Evolutionary conservation across 768 basidiomycete genomes (phyloP), one percentile per base, ranked within the genome.

Genomic region (Calocera viscosa): DNA sequence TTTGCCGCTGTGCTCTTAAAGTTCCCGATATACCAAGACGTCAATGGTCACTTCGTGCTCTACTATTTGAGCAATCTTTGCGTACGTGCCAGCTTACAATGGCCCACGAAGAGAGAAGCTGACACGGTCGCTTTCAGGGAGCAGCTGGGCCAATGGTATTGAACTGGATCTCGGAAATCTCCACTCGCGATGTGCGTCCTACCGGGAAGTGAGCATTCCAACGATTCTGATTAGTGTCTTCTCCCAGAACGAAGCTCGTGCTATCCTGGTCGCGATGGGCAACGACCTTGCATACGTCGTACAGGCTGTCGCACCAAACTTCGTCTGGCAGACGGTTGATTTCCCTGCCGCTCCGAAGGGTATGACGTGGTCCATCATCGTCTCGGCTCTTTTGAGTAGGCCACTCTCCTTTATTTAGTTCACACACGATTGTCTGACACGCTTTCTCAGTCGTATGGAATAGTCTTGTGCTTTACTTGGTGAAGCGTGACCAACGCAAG

Each of bases 211-310:
- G 53, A 16, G 7, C 49, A 26, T 14, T 49, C 49, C 49, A 14
- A 11, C 8, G 8, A 14, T 49, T 8, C 12, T 49, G 14, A 11
- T 24, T 7, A n/a, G 49, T 11, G 39, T 40, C 11, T 10, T 40
- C 19, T 60, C 30, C 26, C 19, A 60, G 53, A 69, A 66, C 0
- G 73, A 74, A 41, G 68, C 69, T 41, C 68, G 73, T 33, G 72
- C 73, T 1, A 47, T 74, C 26, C 65, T 72, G n/a, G 72, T 74
- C 19, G 71, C 71, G 17, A 65, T 67, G 5, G 73, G 64, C 11
- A 74, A 74, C 53, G 73, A 74, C 47, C 65, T 72, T 12, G 72
- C 73, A 33, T 73, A 73, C 47, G 73, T 73, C n/a, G 71, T 74
- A 8, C 73, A 74, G 65, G 71, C 72, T 30, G 67, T 74, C 30